Evolutionary conservation across 176 grass and related monocot species (phyloP).

Genomic region (Avena sativa): DNA sequence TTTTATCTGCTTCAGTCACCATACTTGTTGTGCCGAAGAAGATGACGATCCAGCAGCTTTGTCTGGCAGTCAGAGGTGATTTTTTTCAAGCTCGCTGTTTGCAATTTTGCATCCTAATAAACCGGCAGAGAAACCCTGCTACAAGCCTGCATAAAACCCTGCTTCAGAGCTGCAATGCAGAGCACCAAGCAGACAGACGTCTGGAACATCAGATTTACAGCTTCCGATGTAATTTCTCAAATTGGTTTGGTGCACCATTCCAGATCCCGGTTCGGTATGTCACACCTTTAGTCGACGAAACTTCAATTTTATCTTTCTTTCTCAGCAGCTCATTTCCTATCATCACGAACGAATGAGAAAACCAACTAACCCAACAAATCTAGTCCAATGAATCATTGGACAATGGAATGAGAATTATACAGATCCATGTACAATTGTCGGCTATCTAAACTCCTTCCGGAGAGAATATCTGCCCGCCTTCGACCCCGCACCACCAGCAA

Average conservation of each 20-base stretch:
- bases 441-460: conserved; percentile 50
- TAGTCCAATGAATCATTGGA: conserved; percentile 47
- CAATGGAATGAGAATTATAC: neutral
- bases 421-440: neutral
- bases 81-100: too few relatives aligned
- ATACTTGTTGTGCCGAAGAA: too few relatives aligned
- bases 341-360: too few relatives aligned
- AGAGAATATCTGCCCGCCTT: conserved; percentile 32
- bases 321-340: neutral
- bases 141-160: too few relatives aligned
- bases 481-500: neutral
- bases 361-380: neutral
- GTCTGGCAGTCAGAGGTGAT: too few relatives aligned
- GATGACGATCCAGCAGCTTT: too few relatives aligned
- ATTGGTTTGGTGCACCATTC: neutral
- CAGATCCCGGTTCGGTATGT: neutral
- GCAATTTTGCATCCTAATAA: too few relatives aligned
- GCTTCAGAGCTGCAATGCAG: too few relatives aligned
- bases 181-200: too few relatives aligned
- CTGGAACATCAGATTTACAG: too few relatives aligned
- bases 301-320: neutral
- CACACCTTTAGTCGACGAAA: neutral
- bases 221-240: neutral
- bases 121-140: too few relatives aligned
- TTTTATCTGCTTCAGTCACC: too few relatives aligned